phyloP scores from a whole-genome alignment of 1,284 basidiomycete species.

The Naganishia liquefaciens region DNA sequence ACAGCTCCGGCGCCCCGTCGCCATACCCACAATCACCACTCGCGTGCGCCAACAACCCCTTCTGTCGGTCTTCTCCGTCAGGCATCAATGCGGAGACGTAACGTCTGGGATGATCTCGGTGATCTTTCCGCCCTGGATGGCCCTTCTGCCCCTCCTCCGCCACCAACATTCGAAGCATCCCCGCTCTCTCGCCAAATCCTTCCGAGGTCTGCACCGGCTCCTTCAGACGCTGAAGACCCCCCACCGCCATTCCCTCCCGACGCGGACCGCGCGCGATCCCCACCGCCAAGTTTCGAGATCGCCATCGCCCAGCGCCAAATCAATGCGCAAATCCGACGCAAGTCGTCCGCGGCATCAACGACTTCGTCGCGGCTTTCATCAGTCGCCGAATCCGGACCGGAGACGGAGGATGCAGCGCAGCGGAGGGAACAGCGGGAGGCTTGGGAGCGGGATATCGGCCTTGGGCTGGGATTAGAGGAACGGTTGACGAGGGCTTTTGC shows the following conservation, averaged over 20 bases:
- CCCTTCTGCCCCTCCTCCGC: neutral
- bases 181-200: neutral
- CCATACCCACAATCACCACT: slow-evolving; percentile 5
- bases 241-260: slow-evolving; percentile 29
- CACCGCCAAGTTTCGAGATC: slow-evolving; percentile 26
- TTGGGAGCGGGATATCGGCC: slow-evolving; percentile 21
- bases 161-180: slow-evolving; percentile 9
- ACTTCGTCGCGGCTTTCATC: slow-evolving; percentile 6
- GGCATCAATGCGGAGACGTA: slow-evolving; percentile 30
- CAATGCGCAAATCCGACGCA: neutral
- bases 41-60: neutral
- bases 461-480: slow-evolving; percentile 25
- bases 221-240: slow-evolving; percentile 8
- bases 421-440: slow-evolving; percentile 16
- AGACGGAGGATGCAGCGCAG: slow-evolving; percentile 7
- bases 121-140: neutral
- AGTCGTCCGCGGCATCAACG: neutral
- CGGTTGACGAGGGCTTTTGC: slow-evolving; percentile 13
- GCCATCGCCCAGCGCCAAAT: slow-evolving; percentile 4
- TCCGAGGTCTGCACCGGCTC: neutral
- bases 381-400: neutral
- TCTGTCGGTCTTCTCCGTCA: neutral
- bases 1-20: no score
- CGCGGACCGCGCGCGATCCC: slow-evolving; percentile 12
- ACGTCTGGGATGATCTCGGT: slow-evolving; percentile 30